These are phyloP conservation scores for Zopfia rhizophila DNA, from an alignment of 2,329 filamentous ascomycete species.

Conservation along the genomic window DNA sequence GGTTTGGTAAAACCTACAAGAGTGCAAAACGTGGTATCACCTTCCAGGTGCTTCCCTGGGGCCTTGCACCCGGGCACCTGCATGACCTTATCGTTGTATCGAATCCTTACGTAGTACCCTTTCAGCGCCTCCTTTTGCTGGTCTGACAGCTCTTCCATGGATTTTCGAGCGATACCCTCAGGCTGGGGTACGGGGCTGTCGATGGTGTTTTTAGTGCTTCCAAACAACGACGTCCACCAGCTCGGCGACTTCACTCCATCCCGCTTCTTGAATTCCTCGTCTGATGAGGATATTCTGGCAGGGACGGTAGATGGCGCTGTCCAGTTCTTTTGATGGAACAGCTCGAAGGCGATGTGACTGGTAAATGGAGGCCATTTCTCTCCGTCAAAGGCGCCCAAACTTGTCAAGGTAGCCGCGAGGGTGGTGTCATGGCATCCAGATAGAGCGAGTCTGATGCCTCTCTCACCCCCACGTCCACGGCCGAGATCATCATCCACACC, in stretches of 20 bases:
- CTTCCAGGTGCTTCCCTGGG: slow-evolving; percentile 82
- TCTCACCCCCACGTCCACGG: slow-evolving; percentile 59
- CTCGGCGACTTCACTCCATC: slow-evolving; percentile 28
- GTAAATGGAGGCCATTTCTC: slow-evolving; percentile 91
- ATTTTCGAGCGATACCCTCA: slow-evolving; percentile 69
- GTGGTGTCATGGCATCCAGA: slow-evolving; percentile 95
- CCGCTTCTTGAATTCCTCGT: slow-evolving; percentile 6
- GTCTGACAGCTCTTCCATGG: slow-evolving; percentile 64
- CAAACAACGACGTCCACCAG: slow-evolving; percentile 53
- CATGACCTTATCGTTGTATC: slow-evolving; percentile 89
- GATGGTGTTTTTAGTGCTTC: slow-evolving; percentile 27
- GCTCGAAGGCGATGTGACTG: slow-evolving; percentile 88
- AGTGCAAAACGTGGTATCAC: slow-evolving; percentile 91
- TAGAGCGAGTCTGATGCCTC: slow-evolving; percentile 76
- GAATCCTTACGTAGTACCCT: slow-evolving; percentile 86
- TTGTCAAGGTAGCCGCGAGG: slow-evolving; percentile 79
- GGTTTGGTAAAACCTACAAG: slow-evolving; percentile 69
- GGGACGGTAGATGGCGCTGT: slow-evolving; percentile 10
- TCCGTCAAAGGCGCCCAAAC: slow-evolving; percentile 80
- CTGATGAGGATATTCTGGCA: slow-evolving; percentile 4
- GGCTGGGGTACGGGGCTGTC: slow-evolving; percentile 16
- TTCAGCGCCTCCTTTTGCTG: slow-evolving; percentile 70
- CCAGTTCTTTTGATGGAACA: slow-evolving; percentile 71
- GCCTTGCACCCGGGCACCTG: slow-evolving; percentile 82
- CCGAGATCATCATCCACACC: slow-evolving; percentile 44